Conservation (phyloP, 345 rosid species). For the Eucalyptus caleyi region DNA sequence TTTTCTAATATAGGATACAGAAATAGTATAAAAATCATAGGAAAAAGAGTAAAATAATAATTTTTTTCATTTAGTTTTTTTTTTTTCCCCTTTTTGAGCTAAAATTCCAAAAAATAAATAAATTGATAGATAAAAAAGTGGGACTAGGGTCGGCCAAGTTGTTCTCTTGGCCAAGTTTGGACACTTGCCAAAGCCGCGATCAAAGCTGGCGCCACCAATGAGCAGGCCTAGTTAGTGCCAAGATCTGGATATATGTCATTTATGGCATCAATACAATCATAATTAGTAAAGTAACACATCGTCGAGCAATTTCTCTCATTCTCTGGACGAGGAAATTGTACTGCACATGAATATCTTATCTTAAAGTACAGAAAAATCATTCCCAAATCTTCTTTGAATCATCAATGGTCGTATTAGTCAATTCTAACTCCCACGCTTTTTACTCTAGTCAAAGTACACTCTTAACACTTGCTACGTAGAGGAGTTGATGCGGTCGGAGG, state of each 20-base stretch:
- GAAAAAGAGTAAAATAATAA: background rate
- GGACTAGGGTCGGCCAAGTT: background rate
- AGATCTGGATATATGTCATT: background rate
- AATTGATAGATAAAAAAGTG: background rate
- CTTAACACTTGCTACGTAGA: background rate
- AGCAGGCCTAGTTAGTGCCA: background rate
- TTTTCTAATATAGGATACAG: background rate
- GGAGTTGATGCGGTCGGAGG: background rate
- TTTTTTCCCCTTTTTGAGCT: background rate
- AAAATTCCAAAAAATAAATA: background rate
- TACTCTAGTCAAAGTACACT: background rate
- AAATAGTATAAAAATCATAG: background rate
- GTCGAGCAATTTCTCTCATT: background rate
- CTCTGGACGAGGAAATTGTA: background rate
- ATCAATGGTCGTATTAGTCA: background rate
- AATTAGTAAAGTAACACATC: background rate
- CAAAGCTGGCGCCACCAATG: fast-evolving
- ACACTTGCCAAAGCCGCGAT: background rate
- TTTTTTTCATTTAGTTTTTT: background rate
- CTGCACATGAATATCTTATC: background rate
- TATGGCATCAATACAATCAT: background rate
- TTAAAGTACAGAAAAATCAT: background rate
- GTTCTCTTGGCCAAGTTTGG: background rate
- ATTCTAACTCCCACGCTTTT: background rate
- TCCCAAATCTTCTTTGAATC: background rate